phyloP scores from a whole-genome alignment of 2,329 filamentous ascomycete genomes.

The Fusarium devonianum region DNA sequence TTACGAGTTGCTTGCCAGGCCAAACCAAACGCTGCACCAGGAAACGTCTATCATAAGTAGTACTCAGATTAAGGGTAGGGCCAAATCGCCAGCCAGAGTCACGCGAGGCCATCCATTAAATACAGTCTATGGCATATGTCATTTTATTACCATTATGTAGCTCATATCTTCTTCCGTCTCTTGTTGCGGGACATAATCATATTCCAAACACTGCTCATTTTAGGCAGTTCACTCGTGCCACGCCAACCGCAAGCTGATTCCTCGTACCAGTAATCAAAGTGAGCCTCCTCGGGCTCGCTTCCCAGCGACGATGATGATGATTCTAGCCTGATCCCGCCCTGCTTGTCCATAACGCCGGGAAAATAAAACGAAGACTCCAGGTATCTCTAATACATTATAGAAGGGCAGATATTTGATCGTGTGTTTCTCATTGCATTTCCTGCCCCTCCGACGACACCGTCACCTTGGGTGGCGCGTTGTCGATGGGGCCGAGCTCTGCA shows the following conservation, averaged over 20 bases:
- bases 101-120: no score
- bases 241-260: slow-evolving; percentile 4
- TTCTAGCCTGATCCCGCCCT: slow-evolving; percentile 35
- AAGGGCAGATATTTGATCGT: slow-evolving; percentile 23
- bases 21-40: no score
- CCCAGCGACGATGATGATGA: slow-evolving; percentile 35
- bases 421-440: slow-evolving; percentile 36
- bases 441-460: slow-evolving; percentile 40
- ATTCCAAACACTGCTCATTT: slow-evolving; percentile 9
- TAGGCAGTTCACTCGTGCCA: slow-evolving; percentile 3
- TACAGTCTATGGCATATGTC: slow-evolving; percentile 21
- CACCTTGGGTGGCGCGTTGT: slow-evolving; percentile 45
- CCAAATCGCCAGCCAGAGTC: no score
- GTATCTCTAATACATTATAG: slow-evolving; percentile 41
- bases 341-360: slow-evolving; percentile 39
- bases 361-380: slow-evolving; percentile 32
- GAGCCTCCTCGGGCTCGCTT: slow-evolving; percentile 22
- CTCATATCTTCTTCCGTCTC: slow-evolving; percentile 26
- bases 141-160: slow-evolving; percentile 40
- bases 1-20: no score
- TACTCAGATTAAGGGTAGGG: no score
- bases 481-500: slow-evolving; percentile 73
- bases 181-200: slow-evolving; percentile 13
- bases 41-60: no score
- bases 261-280: slow-evolving; percentile 25